Base-by-base conservation (phyloP, 768 basidiomycete species). In the Tulasnella sp. region DNA sequence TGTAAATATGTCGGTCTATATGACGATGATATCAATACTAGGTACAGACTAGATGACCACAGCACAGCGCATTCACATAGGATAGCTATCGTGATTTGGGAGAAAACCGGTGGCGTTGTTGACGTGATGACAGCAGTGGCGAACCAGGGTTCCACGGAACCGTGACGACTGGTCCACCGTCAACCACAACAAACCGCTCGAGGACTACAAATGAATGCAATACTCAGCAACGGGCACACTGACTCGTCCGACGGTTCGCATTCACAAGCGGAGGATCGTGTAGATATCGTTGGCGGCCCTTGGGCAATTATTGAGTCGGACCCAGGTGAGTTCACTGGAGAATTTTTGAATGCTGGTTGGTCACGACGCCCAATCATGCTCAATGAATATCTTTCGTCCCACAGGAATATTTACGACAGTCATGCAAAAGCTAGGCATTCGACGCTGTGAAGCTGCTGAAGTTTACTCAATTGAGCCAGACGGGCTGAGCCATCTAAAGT, bases 381-480 rank as follows among this genome's bases (percentile, higher is more conserved):
- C 17, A 67, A 39, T 68, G 25, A 68, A 36, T 12, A n/a, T 6
- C 58, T 36, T 40, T 29, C 36, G 29, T 34, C 25, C 22, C 34
- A 25, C 69, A 88, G 89, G 86, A 45, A 88, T 90, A 17, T 91
- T 91, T 82, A 88, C 89, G 1, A 85, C 86, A 7, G 83, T 91
- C 22, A 85, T 87, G 15, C 86, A 87, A 31, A 84, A 84, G 70
- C 84, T 91, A 17, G 90, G 90, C 38, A 84, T 89, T 19, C 81
- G 81, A 17, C 85, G 86, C 34, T 81, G 89, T 11, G 88, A 89
- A 77, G 82, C 90, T 14, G 84, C 87, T 40, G 90, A 91, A 79
- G 80, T 90, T 36, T 90, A 89, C 80, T 87, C 87, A 80, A 88
- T 91, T 45, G 89, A 89, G 78, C 86, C 88, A 6, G 89, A 87